Evolutionary conservation across 805 yeast species (phyloP).

Genomic region (Pichia insulana): DNA sequence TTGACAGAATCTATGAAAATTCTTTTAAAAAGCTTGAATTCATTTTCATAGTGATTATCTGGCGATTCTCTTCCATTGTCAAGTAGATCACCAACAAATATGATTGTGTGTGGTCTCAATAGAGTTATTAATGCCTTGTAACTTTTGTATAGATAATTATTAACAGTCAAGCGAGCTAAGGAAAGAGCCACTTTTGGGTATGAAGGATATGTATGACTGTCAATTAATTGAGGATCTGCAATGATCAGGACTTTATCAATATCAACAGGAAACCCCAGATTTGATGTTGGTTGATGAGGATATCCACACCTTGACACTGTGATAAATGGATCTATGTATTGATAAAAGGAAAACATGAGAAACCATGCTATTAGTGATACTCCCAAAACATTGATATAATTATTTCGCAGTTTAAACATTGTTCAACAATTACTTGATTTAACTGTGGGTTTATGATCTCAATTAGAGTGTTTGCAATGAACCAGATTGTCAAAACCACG

Average conservation of each 20-base stretch:
- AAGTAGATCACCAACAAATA: slow-evolving; percentile 85
- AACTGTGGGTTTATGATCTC: too few relatives aligned
- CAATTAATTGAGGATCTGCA: slow-evolving; percentile 94
- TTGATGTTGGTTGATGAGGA: slow-evolving; percentile 6
- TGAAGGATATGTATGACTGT: slow-evolving; percentile 76
- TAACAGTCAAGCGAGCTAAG: slow-evolving; percentile 54
- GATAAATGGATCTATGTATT: slow-evolving; percentile 12
- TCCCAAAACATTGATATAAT: neutral
- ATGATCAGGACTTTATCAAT: slow-evolving; percentile 32
- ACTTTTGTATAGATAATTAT: slow-evolving; percentile 72
- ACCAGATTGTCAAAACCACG: too few relatives aligned
- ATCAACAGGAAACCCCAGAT: neutral
- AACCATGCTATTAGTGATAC: slow-evolving; percentile 10
- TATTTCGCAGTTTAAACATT: too few relatives aligned
- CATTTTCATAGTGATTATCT: slow-evolving; percentile 57
- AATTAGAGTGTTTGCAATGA: too few relatives aligned
- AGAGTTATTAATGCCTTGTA: slow-evolving; percentile 50
- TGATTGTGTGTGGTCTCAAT: slow-evolving; percentile 64
- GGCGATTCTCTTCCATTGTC: slow-evolving; percentile 71
- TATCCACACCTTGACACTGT: slow-evolving; percentile 11
- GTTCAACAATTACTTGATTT: too few relatives aligned
- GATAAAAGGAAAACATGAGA: slow-evolving; percentile 9
- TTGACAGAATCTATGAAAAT: slow-evolving; percentile 37
- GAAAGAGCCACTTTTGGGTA: slow-evolving; percentile 45
- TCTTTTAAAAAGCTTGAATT: slow-evolving; percentile 44